A percentile compares a stretch with the other conserved stretches of the same genome.
Conservation (phyloP, 2,329 filamentous ascomycete species). For the Exophiala aquamarina region DNA sequence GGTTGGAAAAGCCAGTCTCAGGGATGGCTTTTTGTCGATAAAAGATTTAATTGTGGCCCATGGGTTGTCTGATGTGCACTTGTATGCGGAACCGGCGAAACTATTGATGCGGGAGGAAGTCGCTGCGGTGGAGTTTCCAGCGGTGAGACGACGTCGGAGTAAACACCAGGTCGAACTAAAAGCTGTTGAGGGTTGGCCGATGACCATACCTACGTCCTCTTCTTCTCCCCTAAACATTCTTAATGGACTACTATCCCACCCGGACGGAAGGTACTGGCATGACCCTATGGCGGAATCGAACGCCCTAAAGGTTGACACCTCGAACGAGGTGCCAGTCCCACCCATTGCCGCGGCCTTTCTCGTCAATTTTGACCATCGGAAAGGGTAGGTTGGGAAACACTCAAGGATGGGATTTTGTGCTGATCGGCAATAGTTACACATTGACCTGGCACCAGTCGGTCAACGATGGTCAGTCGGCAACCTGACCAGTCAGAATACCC, state of each 20-base stretch:
- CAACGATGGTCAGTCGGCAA: slow-evolving; percentile 52
- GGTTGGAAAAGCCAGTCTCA: too few species aligned
- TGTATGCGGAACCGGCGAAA: too few species aligned
- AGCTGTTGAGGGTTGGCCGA: too few species aligned
- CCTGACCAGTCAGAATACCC: slow-evolving; percentile 18
- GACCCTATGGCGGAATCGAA: not conserved
- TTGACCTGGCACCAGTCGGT: slow-evolving; percentile 81
- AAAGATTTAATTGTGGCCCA: too few species aligned
- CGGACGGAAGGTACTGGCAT: not conserved
- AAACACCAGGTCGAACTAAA: too few species aligned
- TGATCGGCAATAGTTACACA: slow-evolving; percentile 60
- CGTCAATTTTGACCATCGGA: slow-evolving; percentile 89
- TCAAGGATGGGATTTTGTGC: not conserved
- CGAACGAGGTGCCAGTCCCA: slow-evolving; percentile 29
- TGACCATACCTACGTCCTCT: too few species aligned
- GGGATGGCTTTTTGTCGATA: too few species aligned
- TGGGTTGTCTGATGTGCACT: too few species aligned
- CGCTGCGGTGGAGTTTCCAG: too few species aligned
- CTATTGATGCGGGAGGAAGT: too few species aligned
- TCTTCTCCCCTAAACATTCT: not conserved
- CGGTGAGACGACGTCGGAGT: too few species aligned
- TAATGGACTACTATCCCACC: not conserved
- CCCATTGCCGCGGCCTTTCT: slow-evolving; percentile 77
- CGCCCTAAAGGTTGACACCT: slow-evolving; percentile 18
- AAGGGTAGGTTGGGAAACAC: slow-evolving; percentile 60